Evolutionary conservation across 805 yeast genomes (phyloP).

Genomic region (Grigorovia transvaalensis): DNA sequence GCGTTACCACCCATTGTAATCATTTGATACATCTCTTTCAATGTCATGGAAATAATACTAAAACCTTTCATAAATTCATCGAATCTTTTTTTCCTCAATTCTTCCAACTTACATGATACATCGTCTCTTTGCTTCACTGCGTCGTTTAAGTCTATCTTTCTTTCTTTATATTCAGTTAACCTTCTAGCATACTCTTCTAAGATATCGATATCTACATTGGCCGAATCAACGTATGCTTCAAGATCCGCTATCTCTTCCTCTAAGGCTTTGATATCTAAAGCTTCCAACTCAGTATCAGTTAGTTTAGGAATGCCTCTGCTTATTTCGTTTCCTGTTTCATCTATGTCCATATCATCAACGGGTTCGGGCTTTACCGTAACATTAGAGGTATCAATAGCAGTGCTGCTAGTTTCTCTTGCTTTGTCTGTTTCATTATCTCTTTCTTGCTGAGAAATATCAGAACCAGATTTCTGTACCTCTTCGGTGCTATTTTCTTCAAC

Average conservation of each 20-base stretch:
- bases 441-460: neutral
- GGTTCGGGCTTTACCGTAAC: neutral
- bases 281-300: slow-evolving; percentile 40
- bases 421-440: too few relatives aligned
- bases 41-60: slow-evolving; percentile 68
- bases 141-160: slow-evolving; percentile 56
- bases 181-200: slow-evolving; percentile 68
- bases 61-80: slow-evolving; percentile 94
- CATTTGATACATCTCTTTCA: slow-evolving; percentile 96
- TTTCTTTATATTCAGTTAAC: slow-evolving; percentile 47
- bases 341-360: slow-evolving; percentile 19
- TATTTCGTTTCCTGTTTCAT: slow-evolving; percentile 17
- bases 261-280: slow-evolving; percentile 38
- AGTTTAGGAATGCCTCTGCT: slow-evolving; percentile 32
- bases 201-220: slow-evolving; percentile 61
- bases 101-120: slow-evolving; percentile 51
- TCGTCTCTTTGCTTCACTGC: slow-evolving; percentile 61
- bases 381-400: neutral
- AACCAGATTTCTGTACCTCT: neutral
- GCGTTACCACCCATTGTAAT: slow-evolving; percentile 99
- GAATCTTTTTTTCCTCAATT: slow-evolving; percentile 58
- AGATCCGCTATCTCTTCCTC: slow-evolving; percentile 43
- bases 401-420: too few relatives aligned
- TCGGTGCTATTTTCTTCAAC: neutral
- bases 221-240: slow-evolving; percentile 44